Base-by-base conservation (phyloP, 768 basidiomycete genomes). In the Mycena kentingensis region DNA sequence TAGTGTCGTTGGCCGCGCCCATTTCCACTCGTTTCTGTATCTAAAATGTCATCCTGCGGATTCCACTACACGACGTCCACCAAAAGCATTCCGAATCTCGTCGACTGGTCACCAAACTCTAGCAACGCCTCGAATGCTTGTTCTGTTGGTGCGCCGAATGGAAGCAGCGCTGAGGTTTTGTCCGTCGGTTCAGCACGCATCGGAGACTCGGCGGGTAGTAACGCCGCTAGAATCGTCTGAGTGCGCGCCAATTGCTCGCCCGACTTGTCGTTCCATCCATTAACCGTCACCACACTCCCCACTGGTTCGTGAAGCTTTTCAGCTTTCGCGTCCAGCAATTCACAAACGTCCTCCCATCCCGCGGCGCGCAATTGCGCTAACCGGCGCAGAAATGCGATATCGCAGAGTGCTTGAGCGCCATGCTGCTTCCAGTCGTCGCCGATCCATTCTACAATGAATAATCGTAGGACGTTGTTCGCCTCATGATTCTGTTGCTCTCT, bases 81-180 rank as follows among this genome's bases (percentile, higher is more conserved):
- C 51, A 90, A 75, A 39, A 93, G 70, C 63, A 91, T 72, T 15
- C 88, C 88, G 69, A 93, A 90, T 51, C 90, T 77, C 36, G 87
- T 77, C 34, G 84, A 83, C 16, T 88, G 82, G 58, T 87, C 88
- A 19, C 83, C 85, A 27, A 88, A 66, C 32, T 85, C 80, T 36
- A 90, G 63, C 25, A 82, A 79, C 31, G 83, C 70, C 45, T 82
- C 77, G 62, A 82, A 81, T 22, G 78, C 73, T 53, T 80, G 74
- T 43, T 85, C 82, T 15, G 68, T 60, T 51, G 87, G 83, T 24
- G 73, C 65, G 5, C 85, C 85, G 52, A 77, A 75, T 26, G 73
- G 74, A 52, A 85, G 69, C 26, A 87, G 70, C n/a, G 67, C 61
- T n/a, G 62, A 60, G 49, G 69, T 67, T 54, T 74, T 77, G 49